A percentile compares a stretch with the other conserved stretches of the same genome.
These are phyloP conservation scores for Macrophomina pseudophaseolina DNA, from an alignment of 2,329 filamentous ascomycete species.

Conservation along the genomic window DNA sequence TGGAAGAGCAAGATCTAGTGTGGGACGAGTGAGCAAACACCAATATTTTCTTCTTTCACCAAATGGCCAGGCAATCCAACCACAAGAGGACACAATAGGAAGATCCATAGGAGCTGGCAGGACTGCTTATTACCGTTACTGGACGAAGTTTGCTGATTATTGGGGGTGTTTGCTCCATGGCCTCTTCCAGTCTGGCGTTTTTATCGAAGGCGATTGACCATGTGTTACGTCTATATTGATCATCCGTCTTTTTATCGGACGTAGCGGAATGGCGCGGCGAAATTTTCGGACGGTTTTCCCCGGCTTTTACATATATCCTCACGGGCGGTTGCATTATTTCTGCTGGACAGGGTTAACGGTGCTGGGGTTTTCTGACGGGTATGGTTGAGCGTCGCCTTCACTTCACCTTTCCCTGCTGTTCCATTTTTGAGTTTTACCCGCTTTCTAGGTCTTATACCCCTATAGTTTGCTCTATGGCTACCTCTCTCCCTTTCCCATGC, in stretches of 20 bases:
- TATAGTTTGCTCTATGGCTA: conserved; percentile 12
- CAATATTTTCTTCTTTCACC: conserved; percentile 12
- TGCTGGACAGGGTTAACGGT: background rate
- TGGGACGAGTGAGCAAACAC: conserved; percentile 55
- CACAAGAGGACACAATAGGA: conserved; percentile 10
- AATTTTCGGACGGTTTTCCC: background rate
- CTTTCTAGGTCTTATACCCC: conserved; percentile 20
- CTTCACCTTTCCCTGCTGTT: too few relatives aligned
- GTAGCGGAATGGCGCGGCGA: background rate
- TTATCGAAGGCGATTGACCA: conserved; percentile 18
- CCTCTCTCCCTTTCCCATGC: background rate
- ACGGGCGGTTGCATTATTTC: conserved; percentile 8
- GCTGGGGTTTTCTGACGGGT: background rate
- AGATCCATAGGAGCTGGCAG: background rate
- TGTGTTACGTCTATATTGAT: conserved; percentile 18
- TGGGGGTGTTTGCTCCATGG: conserved; percentile 8
- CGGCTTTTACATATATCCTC: background rate
- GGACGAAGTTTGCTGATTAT: conserved; percentile 13
- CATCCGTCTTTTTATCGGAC: background rate
- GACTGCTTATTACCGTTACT: background rate
- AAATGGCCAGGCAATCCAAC: background rate
- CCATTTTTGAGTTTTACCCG: background rate
- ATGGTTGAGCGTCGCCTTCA: background rate
- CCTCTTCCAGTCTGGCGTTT: conserved; percentile 16
- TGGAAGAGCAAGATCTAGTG: conserved; percentile 67